Evolutionary conservation across 768 basidiomycete genomes (phyloP).

Genomic region (Suillus fuscotomentosus): DNA sequence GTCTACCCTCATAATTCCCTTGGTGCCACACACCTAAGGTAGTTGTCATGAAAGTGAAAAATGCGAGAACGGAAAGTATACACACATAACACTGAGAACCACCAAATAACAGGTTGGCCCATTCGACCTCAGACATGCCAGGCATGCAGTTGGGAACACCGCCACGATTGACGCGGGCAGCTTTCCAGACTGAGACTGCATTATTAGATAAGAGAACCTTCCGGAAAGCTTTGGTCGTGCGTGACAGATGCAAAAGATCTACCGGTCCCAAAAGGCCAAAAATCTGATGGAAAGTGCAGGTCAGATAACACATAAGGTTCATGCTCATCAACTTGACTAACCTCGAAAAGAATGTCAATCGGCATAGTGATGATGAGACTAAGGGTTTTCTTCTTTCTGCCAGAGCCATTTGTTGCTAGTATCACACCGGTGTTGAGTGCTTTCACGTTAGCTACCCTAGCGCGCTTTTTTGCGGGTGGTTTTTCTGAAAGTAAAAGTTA

Average conservation of each 20-base stretch:
- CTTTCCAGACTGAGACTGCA: conserved; percentile 27
- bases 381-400: conserved; percentile 8
- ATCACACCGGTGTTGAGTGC: not conserved
- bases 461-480: conserved; percentile 2
- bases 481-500: not conserved
- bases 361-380: conserved; percentile 18
- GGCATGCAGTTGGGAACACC: conserved; percentile 21
- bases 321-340: conserved; percentile 4
- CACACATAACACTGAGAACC: conserved; percentile 17
- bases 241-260: conserved; percentile 30
- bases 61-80: not conserved
- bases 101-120: conserved; percentile 27
- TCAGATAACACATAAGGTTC: not conserved
- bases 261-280: conserved; percentile 26
- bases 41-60: not conserved
- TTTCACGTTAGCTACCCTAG: not conserved
- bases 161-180: conserved; percentile 1
- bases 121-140: conserved; percentile 25
- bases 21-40: conserved; percentile 12
- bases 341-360: conserved; percentile 29
- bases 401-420: not conserved
- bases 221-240: conserved; percentile 29
- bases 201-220: conserved; percentile 18
- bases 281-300: conserved; percentile 19
- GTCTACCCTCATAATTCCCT: conserved; percentile 15